Conservation (phyloP, 257 asterid genomes). For the Nyctanthes arbortristis region DNA sequence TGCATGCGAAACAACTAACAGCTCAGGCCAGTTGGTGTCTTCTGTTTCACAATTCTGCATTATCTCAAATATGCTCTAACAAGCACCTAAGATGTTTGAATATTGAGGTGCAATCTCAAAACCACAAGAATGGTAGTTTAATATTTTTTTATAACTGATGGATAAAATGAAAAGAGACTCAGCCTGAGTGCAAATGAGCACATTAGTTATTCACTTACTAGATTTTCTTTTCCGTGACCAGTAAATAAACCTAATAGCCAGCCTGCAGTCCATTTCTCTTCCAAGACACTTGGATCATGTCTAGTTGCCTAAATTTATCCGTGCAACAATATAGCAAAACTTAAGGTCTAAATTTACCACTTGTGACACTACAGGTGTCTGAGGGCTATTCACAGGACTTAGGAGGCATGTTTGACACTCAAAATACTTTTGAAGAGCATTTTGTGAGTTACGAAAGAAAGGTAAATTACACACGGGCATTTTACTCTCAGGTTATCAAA, state of each 20-base stretch:
- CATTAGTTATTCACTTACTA: background rate
- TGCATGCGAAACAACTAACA: constrained; percentile 4
- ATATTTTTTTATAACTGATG: background rate
- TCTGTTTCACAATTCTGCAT: background rate
- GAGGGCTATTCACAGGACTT: background rate
- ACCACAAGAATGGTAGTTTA: background rate
- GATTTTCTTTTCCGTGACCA: background rate
- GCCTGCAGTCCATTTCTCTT: background rate
- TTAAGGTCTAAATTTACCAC: background rate
- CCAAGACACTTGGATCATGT: background rate
- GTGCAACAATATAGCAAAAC: background rate
- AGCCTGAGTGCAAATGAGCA: background rate
- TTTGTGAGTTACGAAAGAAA: background rate
- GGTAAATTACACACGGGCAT: background rate
- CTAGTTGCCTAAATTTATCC: background rate
- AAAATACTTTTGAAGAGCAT: background rate
- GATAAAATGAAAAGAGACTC: background rate
- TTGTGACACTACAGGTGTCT: background rate
- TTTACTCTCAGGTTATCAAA: background rate
- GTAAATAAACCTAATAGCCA: background rate
- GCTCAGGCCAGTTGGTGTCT: background rate
- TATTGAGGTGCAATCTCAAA: background rate
- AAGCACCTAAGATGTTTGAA: background rate
- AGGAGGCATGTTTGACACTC: background rate
- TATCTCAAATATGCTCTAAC: background rate